These are phyloP conservation scores for Saccharomyces hybrid DNA, from an alignment of 1,139 yeast species.

Conservation along the genomic window DNA sequence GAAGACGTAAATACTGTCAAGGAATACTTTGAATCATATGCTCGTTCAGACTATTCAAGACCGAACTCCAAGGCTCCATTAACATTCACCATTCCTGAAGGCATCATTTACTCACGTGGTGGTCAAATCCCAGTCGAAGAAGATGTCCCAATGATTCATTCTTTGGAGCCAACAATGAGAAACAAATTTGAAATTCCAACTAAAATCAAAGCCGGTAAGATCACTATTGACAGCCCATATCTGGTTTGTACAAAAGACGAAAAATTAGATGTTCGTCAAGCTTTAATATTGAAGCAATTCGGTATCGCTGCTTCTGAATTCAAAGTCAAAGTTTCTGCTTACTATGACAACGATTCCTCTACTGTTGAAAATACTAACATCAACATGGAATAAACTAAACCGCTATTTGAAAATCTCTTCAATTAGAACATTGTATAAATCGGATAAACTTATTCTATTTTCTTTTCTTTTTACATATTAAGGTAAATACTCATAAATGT, in stretches of 20 bases:
- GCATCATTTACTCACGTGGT: slow-evolving; percentile 88
- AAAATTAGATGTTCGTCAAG: slow-evolving; percentile 79
- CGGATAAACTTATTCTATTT: not conserved
- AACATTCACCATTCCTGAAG: slow-evolving; percentile 78
- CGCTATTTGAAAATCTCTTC: not conserved
- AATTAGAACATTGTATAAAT: slow-evolving; percentile 2
- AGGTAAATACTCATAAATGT: not conserved
- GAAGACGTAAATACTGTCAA: slow-evolving; percentile 79
- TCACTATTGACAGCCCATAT: slow-evolving; percentile 66
- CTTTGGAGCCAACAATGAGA: slow-evolving; percentile 87
- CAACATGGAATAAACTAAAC: slow-evolving; percentile 28
- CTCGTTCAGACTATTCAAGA: slow-evolving; percentile 77
- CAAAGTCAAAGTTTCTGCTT: slow-evolving; percentile 71
- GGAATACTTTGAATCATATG: slow-evolving; percentile 72
- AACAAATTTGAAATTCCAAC: slow-evolving; percentile 87
- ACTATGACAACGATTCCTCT: slow-evolving; percentile 52
- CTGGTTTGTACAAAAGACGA: slow-evolving; percentile 77
- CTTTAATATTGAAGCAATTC: slow-evolving; percentile 84
- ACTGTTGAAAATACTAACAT: slow-evolving; percentile 30
- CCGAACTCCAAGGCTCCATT: slow-evolving; percentile 81
- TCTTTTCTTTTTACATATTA: not conserved
- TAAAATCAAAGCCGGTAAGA: slow-evolving; percentile 80
- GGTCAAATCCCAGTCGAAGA: slow-evolving; percentile 86
- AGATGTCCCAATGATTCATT: slow-evolving; percentile 94
- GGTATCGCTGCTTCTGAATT: slow-evolving; percentile 93